Evolutionary conservation across 192 early-diverging fungal species (phyloP), one percentile per base, ranked within the genome.

Genomic region (Spizellomyces sp.): DNA sequence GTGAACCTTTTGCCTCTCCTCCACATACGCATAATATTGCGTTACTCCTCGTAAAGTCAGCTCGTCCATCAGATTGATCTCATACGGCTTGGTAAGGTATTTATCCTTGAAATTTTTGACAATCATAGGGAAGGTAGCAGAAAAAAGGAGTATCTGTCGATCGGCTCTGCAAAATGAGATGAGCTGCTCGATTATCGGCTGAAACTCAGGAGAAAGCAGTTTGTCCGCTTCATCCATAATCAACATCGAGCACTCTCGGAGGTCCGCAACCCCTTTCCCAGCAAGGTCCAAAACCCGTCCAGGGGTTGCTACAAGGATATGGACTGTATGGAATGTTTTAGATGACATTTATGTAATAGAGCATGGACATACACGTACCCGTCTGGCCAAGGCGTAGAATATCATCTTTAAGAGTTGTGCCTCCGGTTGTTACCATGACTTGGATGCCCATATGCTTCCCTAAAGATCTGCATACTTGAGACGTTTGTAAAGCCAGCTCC

Each of bases 221-320:
- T 99, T 99, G 81, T 99, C 97, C 0, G 97, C 97, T 75, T 99
- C 97, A 77, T 99, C 97, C 97, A 99, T 98, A 57, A 99, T 93
- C 83, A 99, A 90, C 54, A 93, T 95, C 45, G 85, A 78, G 70
- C 93, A 93, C 69, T 94, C 88, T 75, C 88, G 89, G 67, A 99
- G 92, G 77, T 96, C 90, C 14, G 95, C 95, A 15, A 99, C 88
- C 45, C 90, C 90, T 76, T 98, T 99, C 59, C 92, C 91, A 0
- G 97, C 97, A 21, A 99, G 85, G 85, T 99, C 97, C 45, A 99
- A 84, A 64, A 99, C 89, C 76, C 97, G 93, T 36, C 97, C 97
- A 6, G 97, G 97, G 5, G 97, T 99, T 41, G 93, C 97, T 27
- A 99, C 97, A 17, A 99, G 81, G 58, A 99, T 92, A 79, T 99